Base-by-base conservation (phyloP, 768 basidiomycete genomes). In the Erythrobasidium yunnanense region DNA sequence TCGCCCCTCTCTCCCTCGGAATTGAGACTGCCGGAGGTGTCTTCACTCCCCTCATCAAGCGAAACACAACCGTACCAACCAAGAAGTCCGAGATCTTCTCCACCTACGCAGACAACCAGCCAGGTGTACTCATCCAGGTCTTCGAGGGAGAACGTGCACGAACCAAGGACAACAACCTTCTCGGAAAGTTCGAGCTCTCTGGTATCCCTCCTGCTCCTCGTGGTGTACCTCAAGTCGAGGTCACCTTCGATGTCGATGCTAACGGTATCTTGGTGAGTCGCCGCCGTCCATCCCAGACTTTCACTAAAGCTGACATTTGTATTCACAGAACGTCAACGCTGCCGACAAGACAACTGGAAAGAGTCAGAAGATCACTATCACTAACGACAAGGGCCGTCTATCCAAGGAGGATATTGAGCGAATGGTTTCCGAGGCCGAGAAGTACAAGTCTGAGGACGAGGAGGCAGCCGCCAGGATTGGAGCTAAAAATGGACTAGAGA, bases 1-100 rank as follows among this genome's bases (percentile, higher is more conserved):
- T 97, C 67, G 80, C 87, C 66, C 92, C 87, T 66, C 79, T 90
- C 54, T 90, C 88, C 58, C 83, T 85, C 68, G 91, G 91, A 85
- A 95, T 97, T 74, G 93, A 96, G 81, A 96, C 93, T 38, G 90
- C 91, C 70, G 93, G 92, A 78, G 93, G 93, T 84, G 92, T 96
- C 76, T 92, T 97, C 89, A 96, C 93, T 29, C 84, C 90, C 51
- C 86, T 97, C 76, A 96, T 96, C 83, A 92, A 91, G 80, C 87
- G 92, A 60, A 96, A 97, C 82, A 97, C 93, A 70, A 95, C 90
- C 54, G 89, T 97, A 71, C 93, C 93, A 27, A 95, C 92, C 73
- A 95, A 93, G 81, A 96, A 95, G 81, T 91, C 92, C 6, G 90
- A 96, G 80, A 89, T 87, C 74, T 95, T 96, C 84, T 96, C 92